These are phyloP conservation scores for Calonectria hongkongensis DNA, from an alignment of 2,329 filamentous ascomycete species.

Conservation along the genomic window DNA sequence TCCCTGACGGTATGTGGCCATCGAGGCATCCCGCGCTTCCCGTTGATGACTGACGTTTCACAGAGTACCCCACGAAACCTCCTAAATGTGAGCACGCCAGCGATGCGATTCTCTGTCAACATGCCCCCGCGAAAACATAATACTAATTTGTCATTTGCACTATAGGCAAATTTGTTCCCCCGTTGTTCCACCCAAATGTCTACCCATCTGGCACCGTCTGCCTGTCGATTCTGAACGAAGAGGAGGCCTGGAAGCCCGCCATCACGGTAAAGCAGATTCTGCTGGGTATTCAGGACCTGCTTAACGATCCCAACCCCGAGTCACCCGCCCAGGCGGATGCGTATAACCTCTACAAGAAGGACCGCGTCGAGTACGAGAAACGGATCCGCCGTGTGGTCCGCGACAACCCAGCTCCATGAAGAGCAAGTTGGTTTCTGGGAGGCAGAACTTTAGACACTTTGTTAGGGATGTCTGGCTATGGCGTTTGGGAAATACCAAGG, in stretches of 20 bases:
- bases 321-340: slow-evolving; percentile 97
- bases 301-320: slow-evolving; percentile 97
- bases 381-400: slow-evolving; percentile 90
- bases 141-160: slow-evolving; percentile 40
- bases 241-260: slow-evolving; percentile 98
- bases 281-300: slow-evolving; percentile 94
- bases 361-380: slow-evolving; percentile 89
- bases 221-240: slow-evolving; percentile 97
- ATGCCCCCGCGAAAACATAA: slow-evolving; percentile 2
- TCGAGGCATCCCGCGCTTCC: slow-evolving; percentile 18
- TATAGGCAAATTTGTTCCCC: slow-evolving; percentile 94
- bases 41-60: slow-evolving; percentile 40
- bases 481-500: slow-evolving; percentile 59
- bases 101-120: slow-evolving; percentile 10
- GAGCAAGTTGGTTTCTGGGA: slow-evolving; percentile 20
- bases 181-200: slow-evolving; percentile 98
- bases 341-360: slow-evolving; percentile 97
- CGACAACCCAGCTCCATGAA: slow-evolving; percentile 87
- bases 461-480: slow-evolving; percentile 52
- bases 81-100: slow-evolving; percentile 87
- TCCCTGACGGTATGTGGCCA: slow-evolving; percentile 86
- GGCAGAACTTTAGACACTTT: slow-evolving; percentile 46
- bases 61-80: slow-evolving; percentile 98
- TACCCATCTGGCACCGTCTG: slow-evolving; percentile 99
- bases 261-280: slow-evolving; percentile 99